Conservation (phyloP, 1,284 basidiomycete genomes). For the Cerrena zonata region DNA sequence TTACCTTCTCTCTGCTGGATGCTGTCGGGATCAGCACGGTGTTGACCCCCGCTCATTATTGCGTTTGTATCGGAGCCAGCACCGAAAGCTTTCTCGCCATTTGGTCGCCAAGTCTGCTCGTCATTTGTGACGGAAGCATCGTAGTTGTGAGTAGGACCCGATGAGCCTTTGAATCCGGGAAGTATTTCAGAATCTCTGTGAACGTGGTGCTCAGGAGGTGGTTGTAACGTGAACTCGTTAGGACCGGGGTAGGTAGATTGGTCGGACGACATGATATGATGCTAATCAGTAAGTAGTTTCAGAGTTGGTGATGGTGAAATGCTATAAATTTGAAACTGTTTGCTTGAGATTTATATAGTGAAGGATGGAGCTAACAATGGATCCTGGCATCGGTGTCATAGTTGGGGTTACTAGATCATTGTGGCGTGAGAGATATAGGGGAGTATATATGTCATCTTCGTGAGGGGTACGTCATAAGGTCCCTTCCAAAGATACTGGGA, state of each 20-base stretch:
- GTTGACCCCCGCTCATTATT: conserved; percentile 24
- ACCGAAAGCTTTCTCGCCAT: conserved; percentile 21
- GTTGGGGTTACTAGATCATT: no score
- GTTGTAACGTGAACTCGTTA: conserved; percentile 12
- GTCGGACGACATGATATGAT: conserved; percentile 8
- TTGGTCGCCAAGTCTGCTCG: conserved; percentile 18
- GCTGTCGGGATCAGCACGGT: conserved; percentile 5
- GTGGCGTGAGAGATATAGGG: no score
- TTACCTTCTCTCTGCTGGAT: neutral
- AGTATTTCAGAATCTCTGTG: conserved; percentile 25
- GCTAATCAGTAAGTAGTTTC: neutral
- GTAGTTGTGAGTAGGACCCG: conserved; percentile 10
- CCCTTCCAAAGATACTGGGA: no score
- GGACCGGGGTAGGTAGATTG: conserved; percentile 3
- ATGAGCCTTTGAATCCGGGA: conserved; percentile 18
- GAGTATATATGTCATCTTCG: no score
- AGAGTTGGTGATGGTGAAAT: no score
- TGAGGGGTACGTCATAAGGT: no score
- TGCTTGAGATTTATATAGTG: no score
- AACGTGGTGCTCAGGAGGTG: conserved; percentile 21
- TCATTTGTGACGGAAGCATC: conserved; percentile 21
- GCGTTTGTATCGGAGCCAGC: conserved; percentile 19
- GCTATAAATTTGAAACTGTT: no score
- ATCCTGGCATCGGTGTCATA: no score
- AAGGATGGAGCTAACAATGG: no score